Evolutionary conservation across 1,284 basidiomycete genomes (phyloP), one percentile per base, ranked within the genome.

Genomic region (Heterobasidion irregulare): DNA sequence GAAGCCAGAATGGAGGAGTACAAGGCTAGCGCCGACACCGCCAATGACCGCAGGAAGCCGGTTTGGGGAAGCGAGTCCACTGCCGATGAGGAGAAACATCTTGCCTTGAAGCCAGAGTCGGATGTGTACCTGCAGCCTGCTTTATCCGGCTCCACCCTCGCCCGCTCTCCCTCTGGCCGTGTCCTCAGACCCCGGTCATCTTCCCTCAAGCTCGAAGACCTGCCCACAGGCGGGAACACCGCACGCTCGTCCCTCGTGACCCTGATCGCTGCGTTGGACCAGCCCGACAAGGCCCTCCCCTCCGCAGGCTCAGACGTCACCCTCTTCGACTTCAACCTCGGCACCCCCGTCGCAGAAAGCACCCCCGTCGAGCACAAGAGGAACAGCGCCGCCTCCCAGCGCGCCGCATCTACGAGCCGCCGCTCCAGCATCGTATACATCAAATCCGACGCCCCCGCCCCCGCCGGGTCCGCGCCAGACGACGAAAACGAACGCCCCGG

Each of bases 381-480:
- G 57, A 63, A 62, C 52, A 62, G 62, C 50, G 66, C 64, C 47
- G 64, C 63, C 38, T 70, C 67, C 41, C 58, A 65, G 63, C 57
- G 65, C 34, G 60, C 64, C 33, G 57, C 56, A 26, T 58, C 53
- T 36, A 44, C 58, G 26, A 8, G 10, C 36, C 71, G 73, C 60
- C 77, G 77, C 60, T 82, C 83, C 55, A 82, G 79, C 63, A 81
- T 85, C 67, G 69, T 77, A 57, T 84, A 85, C 70, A 79, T 83
- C 63, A 80, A 76, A 69, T 82, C 83, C 54, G 75, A 63, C 65
- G 48, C 61, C 68, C 50, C 64, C 66, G 45, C 64, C 64, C 44
- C 57, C 65, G 18, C 55, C 10, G 41, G 13, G 15, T 13, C 46
- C 41, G 47, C 26, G 26, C 55, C 49, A 13, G 34, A 10, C 33